These are phyloP conservation scores for Croton laevigatus DNA, from an alignment of 441 rosid species.

Conservation along the genomic window DNA sequence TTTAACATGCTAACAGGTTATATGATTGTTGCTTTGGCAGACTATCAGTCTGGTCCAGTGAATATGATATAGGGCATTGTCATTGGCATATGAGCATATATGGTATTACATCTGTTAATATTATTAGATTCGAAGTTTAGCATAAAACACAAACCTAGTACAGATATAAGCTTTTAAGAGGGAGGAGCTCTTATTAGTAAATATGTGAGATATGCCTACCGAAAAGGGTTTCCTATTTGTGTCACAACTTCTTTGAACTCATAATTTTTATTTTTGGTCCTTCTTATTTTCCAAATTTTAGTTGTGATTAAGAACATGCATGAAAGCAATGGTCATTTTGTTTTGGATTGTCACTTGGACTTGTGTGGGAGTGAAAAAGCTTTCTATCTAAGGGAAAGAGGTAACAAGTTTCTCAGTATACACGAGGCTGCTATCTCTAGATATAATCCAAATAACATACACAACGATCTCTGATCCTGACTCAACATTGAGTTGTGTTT, in stretches of 20 bases:
- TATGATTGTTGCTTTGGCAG: background rate
- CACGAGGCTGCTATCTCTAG: constrained; percentile 8
- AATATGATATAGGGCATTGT: background rate
- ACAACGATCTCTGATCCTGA: background rate
- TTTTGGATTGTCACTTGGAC: constrained; percentile 23
- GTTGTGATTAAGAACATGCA: background rate
- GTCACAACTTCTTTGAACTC: background rate
- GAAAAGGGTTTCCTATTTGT: background rate
- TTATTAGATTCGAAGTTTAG: background rate
- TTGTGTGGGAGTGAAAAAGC: constrained; percentile 12
- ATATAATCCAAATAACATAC: background rate
- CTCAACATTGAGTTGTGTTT: background rate
- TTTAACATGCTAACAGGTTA: background rate
- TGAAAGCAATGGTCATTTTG: background rate
- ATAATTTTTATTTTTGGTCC: background rate
- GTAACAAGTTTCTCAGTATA: constrained; percentile 21
- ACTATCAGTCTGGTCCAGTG: background rate
- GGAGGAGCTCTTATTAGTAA: background rate
- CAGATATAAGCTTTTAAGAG: background rate
- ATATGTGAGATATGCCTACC: too few species aligned
- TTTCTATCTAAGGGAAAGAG: constrained; percentile 18
- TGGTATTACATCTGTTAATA: background rate
- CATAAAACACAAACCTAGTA: background rate
- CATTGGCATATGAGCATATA: background rate
- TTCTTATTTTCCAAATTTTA: background rate